A percentile compares a stretch with the other conserved stretches of the same genome.
Evolutionary conservation across 305 asterid species (phyloP).

Genomic region (Ilex paraguariensis): DNA sequence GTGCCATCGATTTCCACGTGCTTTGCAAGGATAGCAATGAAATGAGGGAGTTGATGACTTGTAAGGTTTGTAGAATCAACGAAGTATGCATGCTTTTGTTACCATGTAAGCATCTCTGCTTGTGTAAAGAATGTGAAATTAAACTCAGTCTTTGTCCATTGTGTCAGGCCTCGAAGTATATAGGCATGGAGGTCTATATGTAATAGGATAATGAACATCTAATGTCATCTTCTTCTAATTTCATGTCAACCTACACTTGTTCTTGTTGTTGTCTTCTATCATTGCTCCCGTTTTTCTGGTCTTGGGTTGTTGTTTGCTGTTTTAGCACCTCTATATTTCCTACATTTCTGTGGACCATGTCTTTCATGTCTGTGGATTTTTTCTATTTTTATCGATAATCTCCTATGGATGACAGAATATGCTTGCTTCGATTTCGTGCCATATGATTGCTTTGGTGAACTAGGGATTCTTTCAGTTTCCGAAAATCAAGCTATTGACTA

Average conservation of each 20-base stretch:
- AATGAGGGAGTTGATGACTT: conserved; percentile 56
- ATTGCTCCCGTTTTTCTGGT: no score
- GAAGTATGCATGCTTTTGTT: conserved; percentile 79
- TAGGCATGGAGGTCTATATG: conserved; percentile 87
- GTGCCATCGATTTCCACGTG: conserved; percentile 38
- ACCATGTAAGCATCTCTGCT: conserved; percentile 94
- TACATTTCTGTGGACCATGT: no score
- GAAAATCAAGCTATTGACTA: no score
- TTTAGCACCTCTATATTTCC: no score
- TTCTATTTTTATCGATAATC: no score
- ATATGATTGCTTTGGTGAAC: no score
- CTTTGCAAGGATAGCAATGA: conserved; percentile 42
- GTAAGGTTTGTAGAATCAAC: conserved; percentile 78
- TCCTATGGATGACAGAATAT: no score
- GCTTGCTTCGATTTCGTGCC: no score
- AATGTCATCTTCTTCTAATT: background rate
- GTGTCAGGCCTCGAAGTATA: conserved; percentile 71
- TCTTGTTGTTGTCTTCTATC: no score
- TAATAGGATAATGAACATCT: conserved; percentile 24
- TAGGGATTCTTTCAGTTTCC: no score
- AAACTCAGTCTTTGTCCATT: conserved; percentile 71
- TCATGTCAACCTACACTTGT: conserved; percentile 1
- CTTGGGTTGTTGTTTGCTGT: no score
- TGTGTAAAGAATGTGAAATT: conserved; percentile 89
- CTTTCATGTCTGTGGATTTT: no score